These are phyloP conservation scores for Fusarium brachygibbosum DNA, from an alignment of 2,329 filamentous ascomycete species.

Conservation along the genomic window DNA sequence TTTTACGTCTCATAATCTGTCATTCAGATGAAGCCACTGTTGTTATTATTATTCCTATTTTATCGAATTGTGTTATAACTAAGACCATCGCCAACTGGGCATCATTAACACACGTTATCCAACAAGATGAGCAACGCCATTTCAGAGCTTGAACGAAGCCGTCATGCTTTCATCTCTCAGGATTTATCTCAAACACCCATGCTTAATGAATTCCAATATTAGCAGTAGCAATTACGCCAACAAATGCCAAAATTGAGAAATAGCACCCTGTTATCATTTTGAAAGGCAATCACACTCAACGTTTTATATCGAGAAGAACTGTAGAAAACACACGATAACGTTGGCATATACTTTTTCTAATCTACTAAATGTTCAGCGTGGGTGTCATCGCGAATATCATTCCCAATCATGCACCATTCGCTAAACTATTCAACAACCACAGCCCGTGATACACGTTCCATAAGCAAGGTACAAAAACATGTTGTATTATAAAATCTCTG, in stretches of 20 bases:
- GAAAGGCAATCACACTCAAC: background rate
- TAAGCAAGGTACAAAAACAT: conserved; percentile 41
- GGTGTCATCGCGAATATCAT: conserved; percentile 47
- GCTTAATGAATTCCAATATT: too few relatives aligned
- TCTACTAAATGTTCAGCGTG: conserved; percentile 45
- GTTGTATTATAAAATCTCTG: conserved; percentile 14
- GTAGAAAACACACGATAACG: conserved; percentile 11
- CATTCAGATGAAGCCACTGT: background rate
- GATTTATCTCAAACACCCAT: too few relatives aligned
- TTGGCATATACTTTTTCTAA: conserved; percentile 48
- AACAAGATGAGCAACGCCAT: too few relatives aligned
- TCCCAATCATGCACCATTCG: conserved; percentile 40
- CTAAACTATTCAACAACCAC: conserved; percentile 43
- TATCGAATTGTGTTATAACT: background rate
- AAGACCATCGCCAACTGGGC: background rate
- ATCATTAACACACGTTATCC: background rate
- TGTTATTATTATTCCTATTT: background rate
- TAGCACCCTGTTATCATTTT: background rate
- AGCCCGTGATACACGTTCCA: conserved; percentile 18
- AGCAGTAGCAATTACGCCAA: background rate
- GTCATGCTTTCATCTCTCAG: too few relatives aligned
- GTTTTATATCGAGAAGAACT: background rate
- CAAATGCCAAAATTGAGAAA: background rate
- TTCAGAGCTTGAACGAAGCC: background rate
- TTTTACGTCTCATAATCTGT: background rate